Percentiles rank a stretch among this genome's conserved stretches.
Evolutionary conservation across 176 grass and related monocot species (phyloP).

Genomic region (Oryza nivara): DNA sequence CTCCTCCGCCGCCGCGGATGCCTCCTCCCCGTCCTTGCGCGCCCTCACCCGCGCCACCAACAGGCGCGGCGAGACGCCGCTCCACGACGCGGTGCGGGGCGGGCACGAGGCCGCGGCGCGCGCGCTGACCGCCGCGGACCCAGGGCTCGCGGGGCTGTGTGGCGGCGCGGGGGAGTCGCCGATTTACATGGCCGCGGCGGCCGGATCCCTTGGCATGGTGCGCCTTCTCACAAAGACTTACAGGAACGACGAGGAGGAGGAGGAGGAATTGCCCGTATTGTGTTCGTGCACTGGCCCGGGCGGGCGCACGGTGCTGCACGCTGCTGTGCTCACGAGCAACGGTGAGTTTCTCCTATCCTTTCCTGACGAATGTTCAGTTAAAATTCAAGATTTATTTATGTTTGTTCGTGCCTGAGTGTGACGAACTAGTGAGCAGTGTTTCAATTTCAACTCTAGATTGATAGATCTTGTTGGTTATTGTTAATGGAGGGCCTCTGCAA

Average conservation of each 20-base stretch:
- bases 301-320: constrained; percentile 60
- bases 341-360: constrained; percentile 36
- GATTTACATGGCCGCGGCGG: constrained; percentile 61
- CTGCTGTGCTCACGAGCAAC: constrained; percentile 51
- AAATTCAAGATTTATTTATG: background rate
- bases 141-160: constrained; percentile 32
- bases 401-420: background rate
- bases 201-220: constrained; percentile 51
- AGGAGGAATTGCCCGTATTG: constrained; percentile 5
- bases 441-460: background rate
- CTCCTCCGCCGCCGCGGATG: background rate
- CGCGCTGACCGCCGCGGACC: constrained; percentile 39
- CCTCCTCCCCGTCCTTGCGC: background rate
- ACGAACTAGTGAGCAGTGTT: background rate
- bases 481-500: background rate
- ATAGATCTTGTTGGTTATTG: constrained; percentile 16
- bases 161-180: constrained; percentile 41
- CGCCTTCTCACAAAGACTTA: constrained; percentile 33
- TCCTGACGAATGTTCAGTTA: background rate
- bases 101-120: constrained; percentile 41
- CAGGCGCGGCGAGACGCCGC: constrained; percentile 58
- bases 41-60: constrained; percentile 43
- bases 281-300: constrained; percentile 39
- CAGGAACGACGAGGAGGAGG: constrained; percentile 6
- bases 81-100: constrained; percentile 61